These are phyloP conservation scores for Cephaloascus fragrans DNA, from an alignment of 805 yeast genomes.

Conservation along the genomic window DNA sequence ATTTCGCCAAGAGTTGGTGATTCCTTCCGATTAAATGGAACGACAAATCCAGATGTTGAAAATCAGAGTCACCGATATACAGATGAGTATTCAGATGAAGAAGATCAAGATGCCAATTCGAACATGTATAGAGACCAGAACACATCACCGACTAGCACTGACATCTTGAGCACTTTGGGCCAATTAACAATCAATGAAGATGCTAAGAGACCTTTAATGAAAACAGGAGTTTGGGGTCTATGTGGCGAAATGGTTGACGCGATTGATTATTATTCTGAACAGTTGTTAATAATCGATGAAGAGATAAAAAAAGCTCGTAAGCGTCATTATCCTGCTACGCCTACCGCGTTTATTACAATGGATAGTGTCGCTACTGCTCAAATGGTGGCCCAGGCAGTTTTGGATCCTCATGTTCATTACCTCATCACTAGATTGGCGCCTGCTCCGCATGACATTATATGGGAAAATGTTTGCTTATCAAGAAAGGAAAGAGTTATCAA, in stretches of 20 bases:
- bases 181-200: conserved; percentile 2
- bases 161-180: not conserved
- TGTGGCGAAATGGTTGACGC: conserved; percentile 73
- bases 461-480: conserved; percentile 84
- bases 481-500: conserved; percentile 61
- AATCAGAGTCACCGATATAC: not conserved
- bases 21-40: conserved; percentile 10
- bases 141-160: not conserved
- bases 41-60: not conserved
- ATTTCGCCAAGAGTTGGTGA: conserved; percentile 20
- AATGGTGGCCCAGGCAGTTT: conserved; percentile 90
- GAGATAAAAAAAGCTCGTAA: conserved; percentile 57
- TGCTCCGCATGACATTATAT: conserved; percentile 89
- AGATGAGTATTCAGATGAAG: conserved; percentile 4
- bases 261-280: conserved; percentile 63
- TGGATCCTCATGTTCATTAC: conserved; percentile 82
- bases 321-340: conserved; percentile 70
- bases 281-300: conserved; percentile 59
- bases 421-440: conserved; percentile 83
- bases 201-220: conserved; percentile 49
- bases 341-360: conserved; percentile 92
- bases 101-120: conserved; percentile 6
- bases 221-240: conserved; percentile 50
- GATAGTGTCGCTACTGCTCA: conserved; percentile 93
- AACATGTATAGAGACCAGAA: no score